Evolutionary conservation across 2,329 filamentous ascomycete species (phyloP).

Genomic region (Arthroderma uncinatum): DNA sequence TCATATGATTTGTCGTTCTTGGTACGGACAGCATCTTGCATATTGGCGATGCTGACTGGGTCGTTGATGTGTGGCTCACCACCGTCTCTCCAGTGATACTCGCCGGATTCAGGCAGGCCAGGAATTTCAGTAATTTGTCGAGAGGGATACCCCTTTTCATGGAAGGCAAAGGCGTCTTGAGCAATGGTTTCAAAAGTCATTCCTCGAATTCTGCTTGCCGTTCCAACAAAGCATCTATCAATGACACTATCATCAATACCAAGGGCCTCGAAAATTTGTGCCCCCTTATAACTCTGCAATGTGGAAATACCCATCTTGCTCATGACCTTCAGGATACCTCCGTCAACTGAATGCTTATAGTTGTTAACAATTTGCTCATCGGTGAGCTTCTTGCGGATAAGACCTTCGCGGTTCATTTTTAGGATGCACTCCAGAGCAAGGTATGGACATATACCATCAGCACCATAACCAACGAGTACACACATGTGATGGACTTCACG

Average conservation of each 20-base stretch:
- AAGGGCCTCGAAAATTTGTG: conserved; percentile 93
- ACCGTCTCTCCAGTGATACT: conserved; percentile 97
- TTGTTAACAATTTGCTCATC: conserved; percentile 80
- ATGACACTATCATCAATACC: conserved; percentile 87
- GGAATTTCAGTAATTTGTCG: conserved; percentile 64
- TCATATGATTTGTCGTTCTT: conserved; percentile 99
- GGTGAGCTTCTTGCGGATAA: conserved; percentile 80
- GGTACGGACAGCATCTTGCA: conserved; percentile 88
- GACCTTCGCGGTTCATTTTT: conserved; percentile 86
- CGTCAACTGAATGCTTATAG: conserved; percentile 93
- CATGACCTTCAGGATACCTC: conserved; percentile 97
- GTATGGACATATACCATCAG: conserved; percentile 88
- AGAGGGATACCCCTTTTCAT: conserved; percentile 83
- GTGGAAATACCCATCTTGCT: conserved; percentile 99
- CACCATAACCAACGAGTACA: conserved; percentile 91
- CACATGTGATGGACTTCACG: conserved; percentile 98
- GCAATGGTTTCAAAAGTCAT: conserved; percentile 89
- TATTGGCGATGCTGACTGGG: conserved; percentile 86
- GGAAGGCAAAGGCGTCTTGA: conserved; percentile 86
- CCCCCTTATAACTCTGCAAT: conserved; percentile 90
- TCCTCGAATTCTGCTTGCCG: conserved; percentile 86
- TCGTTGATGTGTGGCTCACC: conserved; percentile 94
- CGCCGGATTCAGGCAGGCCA: conserved; percentile 80
- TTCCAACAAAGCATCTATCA: conserved; percentile 88
- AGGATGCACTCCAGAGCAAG: conserved; percentile 92